Conservation (phyloP, 208 protist species). For the Trypanosoma congolense region DNA sequence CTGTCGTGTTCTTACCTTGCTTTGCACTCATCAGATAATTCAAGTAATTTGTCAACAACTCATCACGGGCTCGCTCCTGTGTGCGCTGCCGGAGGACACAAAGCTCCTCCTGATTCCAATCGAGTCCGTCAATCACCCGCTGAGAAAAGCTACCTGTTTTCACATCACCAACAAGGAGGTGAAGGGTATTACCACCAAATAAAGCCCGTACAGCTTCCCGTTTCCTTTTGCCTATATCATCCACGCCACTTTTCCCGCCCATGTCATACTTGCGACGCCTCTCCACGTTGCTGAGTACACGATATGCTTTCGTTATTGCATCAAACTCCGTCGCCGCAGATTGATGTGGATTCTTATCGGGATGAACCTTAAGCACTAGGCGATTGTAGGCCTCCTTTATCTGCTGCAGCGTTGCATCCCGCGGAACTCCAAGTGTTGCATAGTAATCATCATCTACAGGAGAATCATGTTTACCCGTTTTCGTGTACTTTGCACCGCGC, state of each 20-base stretch:
- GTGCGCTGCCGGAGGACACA: constrained; percentile 54
- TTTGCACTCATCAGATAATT: not conserved
- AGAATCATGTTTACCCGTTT: not conserved
- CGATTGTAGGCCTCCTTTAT: constrained; percentile 88
- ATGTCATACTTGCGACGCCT: constrained; percentile 96
- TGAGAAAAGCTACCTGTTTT: constrained; percentile 71
- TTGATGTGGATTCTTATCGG: constrained; percentile 81
- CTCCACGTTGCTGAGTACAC: constrained; percentile 93
- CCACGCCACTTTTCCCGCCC: constrained; percentile 93
- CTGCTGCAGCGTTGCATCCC: constrained; percentile 54
- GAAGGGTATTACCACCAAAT: constrained; percentile 73
- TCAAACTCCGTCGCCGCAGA: constrained; percentile 86
- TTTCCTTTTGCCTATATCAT: constrained; percentile 79
- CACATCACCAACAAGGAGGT: constrained; percentile 51
- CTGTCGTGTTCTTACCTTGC: constrained; percentile 9
- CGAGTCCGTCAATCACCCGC: constrained; percentile 74
- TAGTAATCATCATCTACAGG: constrained; percentile 53
- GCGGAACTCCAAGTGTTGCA: constrained; percentile 54
- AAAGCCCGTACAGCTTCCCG: constrained; percentile 63
- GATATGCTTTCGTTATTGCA: constrained; percentile 94
- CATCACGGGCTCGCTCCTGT: constrained; percentile 57
- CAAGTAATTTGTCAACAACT: constrained; percentile 58
- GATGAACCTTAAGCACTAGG: constrained; percentile 83
- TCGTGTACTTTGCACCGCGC: constrained; percentile 6
- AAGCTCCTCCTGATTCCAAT: constrained; percentile 73